phyloP scores from a whole-genome alignment of 441 rosid species.

The Melastoma candidum region DNA sequence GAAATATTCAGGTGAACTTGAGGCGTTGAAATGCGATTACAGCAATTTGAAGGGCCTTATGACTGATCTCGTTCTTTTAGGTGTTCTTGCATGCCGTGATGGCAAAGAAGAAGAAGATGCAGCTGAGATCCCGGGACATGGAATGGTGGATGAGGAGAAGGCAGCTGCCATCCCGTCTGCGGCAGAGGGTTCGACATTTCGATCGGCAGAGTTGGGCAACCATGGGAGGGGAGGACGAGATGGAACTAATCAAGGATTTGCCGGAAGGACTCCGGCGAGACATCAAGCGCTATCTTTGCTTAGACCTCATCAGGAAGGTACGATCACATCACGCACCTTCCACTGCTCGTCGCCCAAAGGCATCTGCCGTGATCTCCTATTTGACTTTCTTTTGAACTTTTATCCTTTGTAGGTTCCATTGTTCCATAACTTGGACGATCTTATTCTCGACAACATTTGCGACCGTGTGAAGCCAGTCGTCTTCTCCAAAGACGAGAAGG shows the following conservation, averaged over 20 bases:
- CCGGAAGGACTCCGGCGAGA: slow-evolving; percentile 70
- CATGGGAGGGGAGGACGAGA: slow-evolving; percentile 54
- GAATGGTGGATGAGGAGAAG: slow-evolving; percentile 77
- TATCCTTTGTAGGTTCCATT: slow-evolving; percentile 34
- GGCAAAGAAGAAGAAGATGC: slow-evolving; percentile 56
- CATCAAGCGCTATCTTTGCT: slow-evolving; percentile 54
- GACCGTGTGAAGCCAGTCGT: slow-evolving; percentile 51
- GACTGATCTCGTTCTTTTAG: slow-evolving; percentile 16
- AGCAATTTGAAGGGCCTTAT: background rate
- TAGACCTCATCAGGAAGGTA: slow-evolving; percentile 59
- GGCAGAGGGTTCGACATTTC: slow-evolving; percentile 52
- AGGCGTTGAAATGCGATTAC: background rate
- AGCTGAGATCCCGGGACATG: slow-evolving; percentile 53
- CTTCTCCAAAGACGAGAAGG: slow-evolving; percentile 63
- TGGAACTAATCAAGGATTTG: slow-evolving; percentile 40
- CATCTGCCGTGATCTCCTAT: background rate
- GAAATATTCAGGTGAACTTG: slow-evolving; percentile 52
- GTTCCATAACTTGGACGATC: slow-evolving; percentile 56
- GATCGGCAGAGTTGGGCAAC: slow-evolving; percentile 52
- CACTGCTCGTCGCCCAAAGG: background rate
- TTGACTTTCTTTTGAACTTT: background rate
- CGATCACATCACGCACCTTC: background rate
- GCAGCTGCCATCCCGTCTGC: slow-evolving; percentile 43
- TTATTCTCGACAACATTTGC: slow-evolving; percentile 57
- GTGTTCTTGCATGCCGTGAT: slow-evolving; percentile 56